These are phyloP conservation scores for Dipodascopsis uninucleata DNA, from an alignment of 805 yeast species.

Conservation along the genomic window DNA sequence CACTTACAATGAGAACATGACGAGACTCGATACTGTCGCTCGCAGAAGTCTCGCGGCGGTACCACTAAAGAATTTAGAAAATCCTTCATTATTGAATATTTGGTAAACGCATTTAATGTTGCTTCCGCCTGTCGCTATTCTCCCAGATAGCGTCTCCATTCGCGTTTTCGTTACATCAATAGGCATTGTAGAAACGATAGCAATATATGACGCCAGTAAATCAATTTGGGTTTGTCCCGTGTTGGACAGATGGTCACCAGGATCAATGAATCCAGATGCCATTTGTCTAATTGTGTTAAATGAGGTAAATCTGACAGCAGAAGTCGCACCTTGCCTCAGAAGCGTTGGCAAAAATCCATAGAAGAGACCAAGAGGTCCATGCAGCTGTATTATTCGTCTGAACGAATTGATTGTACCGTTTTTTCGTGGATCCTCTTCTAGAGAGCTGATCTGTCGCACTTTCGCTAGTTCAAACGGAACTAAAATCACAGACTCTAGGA, in stretches of 20 bases:
- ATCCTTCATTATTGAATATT: conserved; percentile 42
- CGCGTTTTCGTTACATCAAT: conserved; percentile 95
- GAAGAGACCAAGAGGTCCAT: conserved; percentile 73
- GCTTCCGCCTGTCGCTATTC: conserved; percentile 35
- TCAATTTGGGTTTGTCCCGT: conserved; percentile 13
- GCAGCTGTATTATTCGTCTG: conserved; percentile 36
- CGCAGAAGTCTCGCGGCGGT: conserved; percentile 18
- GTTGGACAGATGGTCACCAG: conserved; percentile 63
- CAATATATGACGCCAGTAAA: conserved; percentile 33
- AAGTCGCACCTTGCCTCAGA: conserved; percentile 70
- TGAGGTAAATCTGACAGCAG: conserved; percentile 79
- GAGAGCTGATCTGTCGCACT: conserved; percentile 18
- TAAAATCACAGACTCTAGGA: conserved; percentile 73
- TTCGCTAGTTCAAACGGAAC: conserved; percentile 75
- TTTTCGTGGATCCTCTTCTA: conserved; percentile 16
- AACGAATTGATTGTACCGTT: conserved; percentile 33
- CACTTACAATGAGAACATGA: conserved; percentile 20
- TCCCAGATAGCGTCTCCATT: conserved; percentile 63
- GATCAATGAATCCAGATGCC: conserved; percentile 39
- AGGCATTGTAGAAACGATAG: conserved; percentile 74
- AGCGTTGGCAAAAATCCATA: conserved; percentile 85
- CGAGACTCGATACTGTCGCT: conserved; percentile 14
- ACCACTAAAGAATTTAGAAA: conserved; percentile 17
- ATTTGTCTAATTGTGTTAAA: conserved; percentile 75
- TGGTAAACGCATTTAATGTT: conserved; percentile 37